Base-by-base conservation (phyloP, 1,139 yeast species). In the Zygosaccharomyces pseudobailii region DNA sequence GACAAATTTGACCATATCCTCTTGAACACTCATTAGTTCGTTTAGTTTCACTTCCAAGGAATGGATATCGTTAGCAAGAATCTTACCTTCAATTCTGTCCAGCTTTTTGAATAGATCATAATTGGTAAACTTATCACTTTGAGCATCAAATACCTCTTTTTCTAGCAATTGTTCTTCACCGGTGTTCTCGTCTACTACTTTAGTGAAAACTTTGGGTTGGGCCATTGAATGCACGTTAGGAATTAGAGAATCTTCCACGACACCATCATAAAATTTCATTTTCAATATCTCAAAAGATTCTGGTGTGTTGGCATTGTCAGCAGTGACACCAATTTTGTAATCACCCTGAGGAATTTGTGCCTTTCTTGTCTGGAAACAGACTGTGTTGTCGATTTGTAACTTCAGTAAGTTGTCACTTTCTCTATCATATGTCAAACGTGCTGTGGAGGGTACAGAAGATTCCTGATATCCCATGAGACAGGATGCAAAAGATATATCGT, bases 341-440 rank as follows among this genome's bases (percentile, higher is more conserved):
- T 52, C 39, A 13, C 65, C 56, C 20, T 31, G 36, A 4, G 57
- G 56, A 4, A 64, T 39, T 23, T 63, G 58, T 36, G 84, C 69
- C 46, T 75, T 65, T 51, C 78, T 75, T 0, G 89, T 82, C 61
- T 80, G 81, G 66, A 84, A 79, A 61, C 89, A 81, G 47, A 85
- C 71, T 55, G 77, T 79, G 61, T 85, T 85, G 62, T 85, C 88
- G 39, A 83, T 67, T 55, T 85, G 88, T 17, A 84, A 74, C 55
- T 82, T 82, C 51, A 85, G 72, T 57, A 74, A 65, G 28, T 71
- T 69, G 21, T 59, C 58, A 22, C 63, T 61, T 4, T 56, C 55
- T n/a, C 67, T 64, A 30, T 80, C 74, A 56, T 82, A 84, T 2
- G 84, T 77, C 10, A 84, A 57, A 65, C 89, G 76, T n/a, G 84